These are phyloP conservation scores for Kluyveromyces lactis DNA, from an alignment of 805 yeast genomes.

Conservation along the genomic window DNA sequence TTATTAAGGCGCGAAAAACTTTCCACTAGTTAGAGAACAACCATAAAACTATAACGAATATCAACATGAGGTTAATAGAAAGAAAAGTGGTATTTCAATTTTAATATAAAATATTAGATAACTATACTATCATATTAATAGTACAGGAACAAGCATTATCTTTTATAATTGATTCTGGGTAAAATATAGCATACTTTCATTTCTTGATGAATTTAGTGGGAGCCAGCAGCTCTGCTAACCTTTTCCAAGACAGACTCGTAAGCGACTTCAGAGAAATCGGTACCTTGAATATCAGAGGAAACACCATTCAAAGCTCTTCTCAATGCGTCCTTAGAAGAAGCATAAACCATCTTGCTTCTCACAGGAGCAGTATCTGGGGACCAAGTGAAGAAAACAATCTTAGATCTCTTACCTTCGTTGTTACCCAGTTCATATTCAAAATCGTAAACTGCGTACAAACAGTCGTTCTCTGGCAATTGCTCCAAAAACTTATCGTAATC, in stretches of 20 bases:
- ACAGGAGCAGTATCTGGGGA: conserved; percentile 96
- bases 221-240: conserved; percentile 76
- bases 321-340: conserved; percentile 95
- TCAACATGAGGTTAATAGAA: no score
- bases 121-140: no score
- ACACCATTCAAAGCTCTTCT: conserved; percentile 97
- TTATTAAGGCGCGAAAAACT: no score
- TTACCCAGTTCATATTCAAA: conserved; percentile 86
- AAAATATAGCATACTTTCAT: no score
- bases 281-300: conserved; percentile 92
- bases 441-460: conserved; percentile 94
- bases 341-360: conserved; percentile 95
- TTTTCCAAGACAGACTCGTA: conserved; percentile 86
- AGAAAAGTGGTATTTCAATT: no score
- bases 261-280: conserved; percentile 95
- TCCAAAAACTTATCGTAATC: conserved; percentile 83
- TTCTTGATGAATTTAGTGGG: conserved; percentile 32
- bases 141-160: no score
- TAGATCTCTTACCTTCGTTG: conserved; percentile 91
- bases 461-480: conserved; percentile 89
- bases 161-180: no score
- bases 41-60: no score
- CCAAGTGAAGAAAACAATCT: conserved; percentile 74
- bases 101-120: no score
- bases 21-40: no score